Evolutionary conservation across 371 early-diverging fungal species (phyloP), one percentile per base, ranked within the genome.

Genomic region (Cokeromyces recurvatus): DNA sequence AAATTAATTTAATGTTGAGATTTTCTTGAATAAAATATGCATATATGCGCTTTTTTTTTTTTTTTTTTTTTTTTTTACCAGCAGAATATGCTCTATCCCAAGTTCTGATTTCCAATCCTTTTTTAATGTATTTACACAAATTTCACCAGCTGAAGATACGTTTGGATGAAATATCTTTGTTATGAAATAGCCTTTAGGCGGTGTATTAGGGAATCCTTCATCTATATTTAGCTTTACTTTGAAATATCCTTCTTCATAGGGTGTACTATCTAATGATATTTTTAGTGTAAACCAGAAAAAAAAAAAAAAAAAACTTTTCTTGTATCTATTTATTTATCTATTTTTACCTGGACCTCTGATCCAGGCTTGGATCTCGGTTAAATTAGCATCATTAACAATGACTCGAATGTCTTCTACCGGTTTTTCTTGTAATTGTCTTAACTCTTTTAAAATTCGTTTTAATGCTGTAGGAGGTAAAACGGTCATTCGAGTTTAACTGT

Each of bases 111-210:
- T 85, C 95, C 96, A 94, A 61, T 94, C 94, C 63, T 86, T 91
- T 55, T 94, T 93, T 22, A 95, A 70, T 8, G 94, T 92, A 61
- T 82, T 90, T 21, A 94, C 92, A 62, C 96, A 95, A 51, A 95
- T 89, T 46, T 94, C 94, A 20, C 96, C 96, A 19, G 62, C 57
- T 19, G 71, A 55, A 5, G 92, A 82, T 0, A 95, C 91, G 57
- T 95, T 95, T 7, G 96, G 96, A 59, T 95, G 95, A 53, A 92
- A 95, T 8, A 94, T 92, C 59, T 89, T 91, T 17, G 94, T 94
- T 8, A 79, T 40, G 64, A 95, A 94, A 48, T 66, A 72, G 51
- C 86, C 84, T 66, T 85, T 83, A 5, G 94, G 94, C 24, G 94
- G 91, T 2, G 77, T 57, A 16, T 71, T 53, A 0, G 94, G 94